phyloP scores from a whole-genome alignment of 768 basidiomycete species.

The Lyophyllum atratum region DNA sequence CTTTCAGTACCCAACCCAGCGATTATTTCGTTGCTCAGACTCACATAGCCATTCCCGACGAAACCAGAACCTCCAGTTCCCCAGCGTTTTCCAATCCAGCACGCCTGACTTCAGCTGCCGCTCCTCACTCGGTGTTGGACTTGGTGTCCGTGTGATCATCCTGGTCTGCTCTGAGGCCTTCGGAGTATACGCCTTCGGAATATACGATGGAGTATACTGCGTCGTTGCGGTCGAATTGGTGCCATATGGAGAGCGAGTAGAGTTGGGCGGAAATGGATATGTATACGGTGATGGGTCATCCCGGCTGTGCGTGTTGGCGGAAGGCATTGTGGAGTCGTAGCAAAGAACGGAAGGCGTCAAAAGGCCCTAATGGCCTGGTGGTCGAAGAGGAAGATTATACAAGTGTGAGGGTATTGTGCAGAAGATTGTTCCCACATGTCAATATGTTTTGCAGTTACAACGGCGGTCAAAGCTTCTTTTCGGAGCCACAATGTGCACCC shows the following conservation, averaged over 20 bases:
- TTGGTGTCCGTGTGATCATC: slow-evolving; percentile 48
- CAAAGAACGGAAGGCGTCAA: background rate
- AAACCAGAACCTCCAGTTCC: slow-evolving; percentile 52
- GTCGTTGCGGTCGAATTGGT: background rate
- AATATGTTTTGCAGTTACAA: background rate
- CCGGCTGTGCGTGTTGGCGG: background rate
- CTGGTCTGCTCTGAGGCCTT: slow-evolving; percentile 20
- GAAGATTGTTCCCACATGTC: background rate
- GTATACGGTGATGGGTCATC: slow-evolving; percentile 10
- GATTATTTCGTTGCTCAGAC: slow-evolving; percentile 20
- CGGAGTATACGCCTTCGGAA: slow-evolving; percentile 6
- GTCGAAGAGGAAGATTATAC: background rate
- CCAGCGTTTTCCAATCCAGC: slow-evolving; percentile 46
- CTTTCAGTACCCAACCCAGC: background rate
- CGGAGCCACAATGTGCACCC: too few species aligned
- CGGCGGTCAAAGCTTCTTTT: too few species aligned
- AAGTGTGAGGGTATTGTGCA: background rate
- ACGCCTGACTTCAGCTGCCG: slow-evolving; percentile 43
- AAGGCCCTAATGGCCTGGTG: background rate
- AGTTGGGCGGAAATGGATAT: slow-evolving; percentile 6
- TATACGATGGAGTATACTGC: background rate
- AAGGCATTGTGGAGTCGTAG: background rate
- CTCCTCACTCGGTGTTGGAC: slow-evolving; percentile 64
- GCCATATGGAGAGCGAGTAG: background rate
- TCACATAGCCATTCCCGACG: slow-evolving; percentile 58